Conservation (phyloP, 345 rosid species). For the Atalantia buxifolia region DNA sequence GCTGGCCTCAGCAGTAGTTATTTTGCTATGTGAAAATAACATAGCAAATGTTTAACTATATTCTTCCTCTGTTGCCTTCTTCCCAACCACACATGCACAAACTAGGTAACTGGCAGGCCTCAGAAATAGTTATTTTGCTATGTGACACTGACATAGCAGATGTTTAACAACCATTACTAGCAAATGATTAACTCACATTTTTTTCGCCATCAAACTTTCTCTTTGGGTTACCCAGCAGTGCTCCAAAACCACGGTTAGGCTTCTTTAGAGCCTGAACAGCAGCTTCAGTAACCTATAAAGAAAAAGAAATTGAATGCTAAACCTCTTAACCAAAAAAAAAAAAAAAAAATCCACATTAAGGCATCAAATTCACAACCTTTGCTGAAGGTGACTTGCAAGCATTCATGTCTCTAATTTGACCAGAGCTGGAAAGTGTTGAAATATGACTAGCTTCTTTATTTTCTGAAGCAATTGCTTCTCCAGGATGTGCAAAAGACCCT, state of each 20-base stretch:
- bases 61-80: not conserved
- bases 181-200: conserved; percentile 34
- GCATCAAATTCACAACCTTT: conserved; percentile 30
- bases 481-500: conserved; percentile 14
- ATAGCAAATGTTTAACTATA: not conserved
- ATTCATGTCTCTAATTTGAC: conserved; percentile 22
- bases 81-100: not conserved
- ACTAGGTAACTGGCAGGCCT: not conserved
- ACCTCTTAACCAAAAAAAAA: not conserved
- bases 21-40: not conserved
- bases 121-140: not conserved
- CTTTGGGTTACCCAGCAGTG: conserved; percentile 48
- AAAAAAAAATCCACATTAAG: not conserved
- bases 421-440: conserved; percentile 12
- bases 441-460: conserved; percentile 9
- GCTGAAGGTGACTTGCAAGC: conserved; percentile 26
- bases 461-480: conserved; percentile 22
- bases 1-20: not conserved
- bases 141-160: not conserved
- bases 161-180: not conserved
- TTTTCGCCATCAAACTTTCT: conserved; percentile 41
- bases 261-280: conserved; percentile 54
- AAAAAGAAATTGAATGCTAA: conserved; percentile 15
- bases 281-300: conserved; percentile 48
- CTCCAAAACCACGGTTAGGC: conserved; percentile 57